Base-by-base conservation (phyloP, 805 yeast genomes). In the Zygotorulaspora chibaensis region DNA sequence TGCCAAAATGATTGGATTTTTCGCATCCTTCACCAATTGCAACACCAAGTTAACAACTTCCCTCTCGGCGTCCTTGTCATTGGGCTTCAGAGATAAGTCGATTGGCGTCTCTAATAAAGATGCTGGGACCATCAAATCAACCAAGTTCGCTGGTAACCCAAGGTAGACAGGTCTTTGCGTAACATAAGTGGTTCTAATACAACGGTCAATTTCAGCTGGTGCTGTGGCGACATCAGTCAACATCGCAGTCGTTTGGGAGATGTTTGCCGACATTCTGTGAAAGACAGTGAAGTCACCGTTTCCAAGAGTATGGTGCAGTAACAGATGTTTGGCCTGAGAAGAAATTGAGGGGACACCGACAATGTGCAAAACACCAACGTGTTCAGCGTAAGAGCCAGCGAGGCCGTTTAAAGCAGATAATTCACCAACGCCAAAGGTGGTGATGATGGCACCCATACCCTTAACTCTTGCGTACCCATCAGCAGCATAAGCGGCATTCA, bases 381-480 rank as follows among this genome's bases (percentile, higher is more conserved):
- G 95, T 69, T 87, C 95, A 52, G 95, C 90, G 69, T 80, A 87
- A 42, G 93, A 74, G 57, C 96, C 96, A 36, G 90, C 95, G 62
- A 87, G 76, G 58, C 93, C 95, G 67, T 86, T 86, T 58, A 86
- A 72, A 10, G 95, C 91, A 26, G 85, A 77, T 61, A 86, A 75
- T 68, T 86, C 96, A 66, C 96, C 96, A 46, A 87, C 96, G 69
- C 96, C 96, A 64, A 87, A 87, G 41, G 96, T 87, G 65, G 95
- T 87, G 59, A 86, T 74, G 41, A 87, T 55, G 56, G 85, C 83
- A 50, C 84, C 77, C 63, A 86, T 69, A 48, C 90, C 84, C 69
- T 84, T 86, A 58, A 87, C 74, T 66, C 96, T 73, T 43, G 91
- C 81, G 71, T 87, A 87, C 53, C 95, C 96, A 67, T 87, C 96